These are phyloP conservation scores for Solanum hybrid DNA, from an alignment of 305 asterid genomes.

Conservation along the genomic window DNA sequence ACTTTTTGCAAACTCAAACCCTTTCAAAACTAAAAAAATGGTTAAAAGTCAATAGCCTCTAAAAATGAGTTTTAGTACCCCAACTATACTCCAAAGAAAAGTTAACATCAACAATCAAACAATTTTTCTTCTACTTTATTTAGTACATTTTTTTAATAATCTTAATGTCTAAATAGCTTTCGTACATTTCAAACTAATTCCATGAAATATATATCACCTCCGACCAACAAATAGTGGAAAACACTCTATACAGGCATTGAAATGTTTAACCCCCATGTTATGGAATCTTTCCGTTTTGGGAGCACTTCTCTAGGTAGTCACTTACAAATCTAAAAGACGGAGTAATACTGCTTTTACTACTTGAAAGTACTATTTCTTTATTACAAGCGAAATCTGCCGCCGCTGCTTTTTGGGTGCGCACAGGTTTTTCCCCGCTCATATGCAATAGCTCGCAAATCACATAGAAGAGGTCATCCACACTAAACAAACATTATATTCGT, in stretches of 20 bases:
- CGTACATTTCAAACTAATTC: not conserved
- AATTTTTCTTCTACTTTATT: not conserved
- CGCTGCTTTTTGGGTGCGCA: not conserved
- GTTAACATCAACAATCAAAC: not conserved
- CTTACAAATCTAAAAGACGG: not conserved
- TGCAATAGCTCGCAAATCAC: too few relatives aligned
- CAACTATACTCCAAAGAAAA: not conserved
- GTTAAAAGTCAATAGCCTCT: not conserved
- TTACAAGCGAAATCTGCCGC: too few relatives aligned
- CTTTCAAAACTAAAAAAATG: not conserved
- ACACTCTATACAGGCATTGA: not conserved
- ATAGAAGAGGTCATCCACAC: not conserved
- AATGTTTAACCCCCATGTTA: not conserved
- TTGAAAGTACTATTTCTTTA: not conserved
- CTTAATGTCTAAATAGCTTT: not conserved
- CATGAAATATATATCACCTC: not conserved
- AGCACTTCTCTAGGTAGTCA: not conserved
- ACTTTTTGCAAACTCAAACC: too few relatives aligned
- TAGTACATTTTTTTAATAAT: too few relatives aligned
- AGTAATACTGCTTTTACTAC: not conserved
- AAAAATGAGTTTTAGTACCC: not conserved
- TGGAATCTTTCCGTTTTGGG: not conserved
- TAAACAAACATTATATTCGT: not conserved
- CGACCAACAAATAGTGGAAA: not conserved
- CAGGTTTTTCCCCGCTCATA: too few relatives aligned